Percentiles rank a stretch among this genome's conserved stretches.
Conservation (phyloP, 2,329 filamentous ascomycete genomes). For the Ustulina deusta region DNA sequence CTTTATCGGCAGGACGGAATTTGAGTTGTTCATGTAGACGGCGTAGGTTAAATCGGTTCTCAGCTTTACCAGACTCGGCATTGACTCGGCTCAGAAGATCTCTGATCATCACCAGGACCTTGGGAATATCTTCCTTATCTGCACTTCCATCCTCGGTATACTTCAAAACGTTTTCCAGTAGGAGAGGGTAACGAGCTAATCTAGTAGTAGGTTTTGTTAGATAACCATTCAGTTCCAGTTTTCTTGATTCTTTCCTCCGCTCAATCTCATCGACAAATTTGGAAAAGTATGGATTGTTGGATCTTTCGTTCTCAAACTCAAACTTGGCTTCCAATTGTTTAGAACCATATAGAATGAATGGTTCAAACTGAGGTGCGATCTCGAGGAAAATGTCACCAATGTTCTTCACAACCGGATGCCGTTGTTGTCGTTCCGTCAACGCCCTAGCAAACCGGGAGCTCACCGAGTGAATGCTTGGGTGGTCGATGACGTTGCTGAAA, state of each 20-base stretch:
- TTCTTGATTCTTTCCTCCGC: slow-evolving; percentile 93
- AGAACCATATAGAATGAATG: slow-evolving; percentile 95
- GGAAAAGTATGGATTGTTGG: slow-evolving; percentile 83
- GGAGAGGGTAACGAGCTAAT: slow-evolving; percentile 90
- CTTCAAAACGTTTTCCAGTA: slow-evolving; percentile 92
- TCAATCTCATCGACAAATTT: slow-evolving; percentile 98
- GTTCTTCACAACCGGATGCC: slow-evolving; percentile 86
- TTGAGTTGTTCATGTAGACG: slow-evolving; percentile 92
- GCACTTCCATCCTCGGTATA: slow-evolving; percentile 89
- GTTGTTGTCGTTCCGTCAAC: slow-evolving; percentile 91
- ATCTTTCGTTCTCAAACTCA: slow-evolving; percentile 96
- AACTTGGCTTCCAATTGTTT: slow-evolving; percentile 97
- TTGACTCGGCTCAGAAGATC: slow-evolving; percentile 91
- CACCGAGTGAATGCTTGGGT: slow-evolving; percentile 83
- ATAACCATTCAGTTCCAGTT: slow-evolving; percentile 96
- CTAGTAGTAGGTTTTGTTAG: slow-evolving; percentile 97
- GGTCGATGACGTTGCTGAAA: slow-evolving; percentile 94
- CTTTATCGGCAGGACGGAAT: slow-evolving; percentile 88
- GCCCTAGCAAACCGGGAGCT: slow-evolving; percentile 89
- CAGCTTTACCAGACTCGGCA: slow-evolving; percentile 93
- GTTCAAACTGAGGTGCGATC: slow-evolving; percentile 90
- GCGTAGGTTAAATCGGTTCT: slow-evolving; percentile 96
- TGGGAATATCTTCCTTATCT: slow-evolving; percentile 92
- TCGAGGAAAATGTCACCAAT: slow-evolving; percentile 95
- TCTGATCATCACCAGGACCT: slow-evolving; percentile 86